A percentile compares a stretch with the other conserved stretches of the same genome.
These are phyloP conservation scores for Otatea glauca DNA, from an alignment of 176 grass and related monocot species.

Conservation along the genomic window DNA sequence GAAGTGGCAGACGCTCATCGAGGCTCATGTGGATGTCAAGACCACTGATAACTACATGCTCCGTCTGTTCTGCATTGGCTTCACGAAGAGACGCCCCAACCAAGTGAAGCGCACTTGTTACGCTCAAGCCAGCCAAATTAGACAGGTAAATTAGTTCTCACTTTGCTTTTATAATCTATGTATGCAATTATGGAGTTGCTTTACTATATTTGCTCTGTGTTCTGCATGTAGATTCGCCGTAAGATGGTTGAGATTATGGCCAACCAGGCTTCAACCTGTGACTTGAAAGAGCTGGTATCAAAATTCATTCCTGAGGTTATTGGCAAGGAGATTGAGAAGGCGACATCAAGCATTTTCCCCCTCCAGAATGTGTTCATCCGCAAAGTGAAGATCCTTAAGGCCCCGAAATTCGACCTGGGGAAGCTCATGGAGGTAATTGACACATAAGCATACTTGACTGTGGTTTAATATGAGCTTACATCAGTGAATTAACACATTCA, in stretches of 20 bases:
- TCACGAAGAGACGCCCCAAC: conserved; percentile 82
- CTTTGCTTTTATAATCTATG: neutral
- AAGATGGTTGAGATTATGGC: conserved; percentile 99
- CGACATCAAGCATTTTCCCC: conserved; percentile 77
- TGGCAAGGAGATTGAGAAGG: conserved; percentile 94
- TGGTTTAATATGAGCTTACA: neutral
- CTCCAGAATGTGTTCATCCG: conserved; percentile 91
- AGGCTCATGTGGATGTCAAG: conserved; percentile 91
- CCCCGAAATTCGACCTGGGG: conserved; percentile 87
- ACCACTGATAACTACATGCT: conserved; percentile 88
- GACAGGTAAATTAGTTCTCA: conserved; percentile 57
- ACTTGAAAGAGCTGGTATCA: conserved; percentile 81
- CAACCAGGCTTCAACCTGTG: conserved; percentile 76
- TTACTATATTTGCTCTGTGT: neutral
- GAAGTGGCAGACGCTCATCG: conserved; percentile 94
- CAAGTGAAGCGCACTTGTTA: conserved; percentile 98
- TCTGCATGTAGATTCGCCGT: conserved; percentile 63
- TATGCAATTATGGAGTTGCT: neutral
- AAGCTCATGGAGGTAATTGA: conserved; percentile 93
- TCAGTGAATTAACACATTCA: neutral
- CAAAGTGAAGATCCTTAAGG: conserved; percentile 95
- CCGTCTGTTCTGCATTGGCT: conserved; percentile 84
- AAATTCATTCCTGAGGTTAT: conserved; percentile 96
- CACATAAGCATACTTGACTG: no score
- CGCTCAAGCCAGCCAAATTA: conserved; percentile 82